Evolutionary conservation across 306 rosid genomes (phyloP).

Genomic region (Cucurbita ficifolia): DNA sequence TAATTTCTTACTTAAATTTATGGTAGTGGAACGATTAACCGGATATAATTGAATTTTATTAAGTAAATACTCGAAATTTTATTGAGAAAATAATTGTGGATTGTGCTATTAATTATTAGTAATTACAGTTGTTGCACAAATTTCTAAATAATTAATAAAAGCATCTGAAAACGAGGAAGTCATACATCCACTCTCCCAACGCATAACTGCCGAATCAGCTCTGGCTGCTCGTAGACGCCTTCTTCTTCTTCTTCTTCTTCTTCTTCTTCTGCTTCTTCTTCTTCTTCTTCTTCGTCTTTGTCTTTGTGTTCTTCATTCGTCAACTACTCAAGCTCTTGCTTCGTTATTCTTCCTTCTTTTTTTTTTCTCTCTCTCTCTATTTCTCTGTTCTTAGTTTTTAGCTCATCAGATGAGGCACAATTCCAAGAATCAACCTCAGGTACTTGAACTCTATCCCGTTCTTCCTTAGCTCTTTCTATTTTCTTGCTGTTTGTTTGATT

Average conservation of each 20-base stretch:
- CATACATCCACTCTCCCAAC: background rate
- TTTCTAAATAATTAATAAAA: background rate
- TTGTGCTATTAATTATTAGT: background rate
- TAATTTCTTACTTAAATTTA: too few relatives aligned
- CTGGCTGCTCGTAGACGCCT: background rate
- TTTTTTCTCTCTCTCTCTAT: background rate
- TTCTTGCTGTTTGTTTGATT: background rate
- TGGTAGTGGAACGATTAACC: too few relatives aligned
- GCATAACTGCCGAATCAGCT: background rate
- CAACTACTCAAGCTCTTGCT: background rate
- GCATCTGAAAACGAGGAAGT: background rate
- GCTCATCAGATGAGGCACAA: conserved; percentile 33
- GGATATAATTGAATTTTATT: too few relatives aligned
- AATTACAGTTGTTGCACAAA: background rate
- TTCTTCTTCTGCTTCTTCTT: too few relatives aligned
- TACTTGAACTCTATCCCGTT: conserved; percentile 7
- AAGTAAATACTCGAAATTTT: too few relatives aligned
- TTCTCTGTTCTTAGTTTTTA: background rate
- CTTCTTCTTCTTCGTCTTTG: background rate
- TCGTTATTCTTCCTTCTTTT: background rate
- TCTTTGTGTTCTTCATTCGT: background rate
- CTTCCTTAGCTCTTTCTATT: conserved; percentile 3
- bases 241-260: background rate
- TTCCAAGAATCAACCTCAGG: conserved; percentile 38
- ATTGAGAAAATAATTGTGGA: background rate